phyloP scores from a whole-genome alignment of 306 rosid genomes.

The Pueraria montana region DNA sequence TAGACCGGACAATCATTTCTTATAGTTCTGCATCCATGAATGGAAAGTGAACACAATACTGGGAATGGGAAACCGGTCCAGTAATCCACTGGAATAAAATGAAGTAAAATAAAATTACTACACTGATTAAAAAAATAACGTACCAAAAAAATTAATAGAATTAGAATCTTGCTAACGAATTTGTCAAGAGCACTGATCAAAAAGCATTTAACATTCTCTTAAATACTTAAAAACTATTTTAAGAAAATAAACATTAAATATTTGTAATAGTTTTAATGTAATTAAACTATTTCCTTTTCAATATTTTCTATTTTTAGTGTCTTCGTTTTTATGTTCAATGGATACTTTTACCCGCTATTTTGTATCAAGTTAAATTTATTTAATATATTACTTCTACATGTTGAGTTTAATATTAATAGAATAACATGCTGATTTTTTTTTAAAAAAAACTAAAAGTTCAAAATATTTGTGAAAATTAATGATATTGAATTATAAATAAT shows the following conservation, averaged over 20 bases:
- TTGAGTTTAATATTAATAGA: neutral
- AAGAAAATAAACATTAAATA: too few species aligned
- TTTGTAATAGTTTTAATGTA: too few species aligned
- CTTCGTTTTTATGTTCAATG: neutral
- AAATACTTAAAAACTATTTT: neutral
- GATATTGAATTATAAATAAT: neutral
- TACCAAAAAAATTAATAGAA: neutral
- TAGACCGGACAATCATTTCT: neutral
- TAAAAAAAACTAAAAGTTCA: neutral
- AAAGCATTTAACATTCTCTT: neutral
- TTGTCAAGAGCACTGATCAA: neutral
- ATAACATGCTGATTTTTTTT: neutral
- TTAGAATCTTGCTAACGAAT: neutral
- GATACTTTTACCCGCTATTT: too few species aligned
- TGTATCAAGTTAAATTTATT: conserved; percentile 6
- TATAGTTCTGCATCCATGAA: neutral
- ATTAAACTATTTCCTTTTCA: neutral
- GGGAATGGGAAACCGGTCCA: too few species aligned
- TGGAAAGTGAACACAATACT: too few species aligned
- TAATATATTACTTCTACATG: neutral
- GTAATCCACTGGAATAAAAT: neutral
- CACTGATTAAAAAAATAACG: neutral
- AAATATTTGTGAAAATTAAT: neutral
- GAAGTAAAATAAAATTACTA: neutral
- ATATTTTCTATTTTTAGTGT: neutral